Conservation (phyloP, 768 basidiomycete genomes). For the Leucogyrophana mollusca region DNA sequence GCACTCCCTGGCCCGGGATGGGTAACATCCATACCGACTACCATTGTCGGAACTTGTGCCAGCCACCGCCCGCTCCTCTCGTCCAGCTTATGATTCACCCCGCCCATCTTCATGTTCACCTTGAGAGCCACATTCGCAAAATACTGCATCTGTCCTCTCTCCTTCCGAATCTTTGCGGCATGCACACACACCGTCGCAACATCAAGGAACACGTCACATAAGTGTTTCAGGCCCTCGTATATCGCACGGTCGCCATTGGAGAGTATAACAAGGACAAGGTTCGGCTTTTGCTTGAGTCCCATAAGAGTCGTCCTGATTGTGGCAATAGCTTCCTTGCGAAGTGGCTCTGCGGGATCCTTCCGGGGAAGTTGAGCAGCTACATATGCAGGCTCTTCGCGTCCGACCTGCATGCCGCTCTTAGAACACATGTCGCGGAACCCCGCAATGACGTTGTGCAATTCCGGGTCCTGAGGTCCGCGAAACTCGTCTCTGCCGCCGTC, state of each 20-base stretch:
- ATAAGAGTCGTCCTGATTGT: constrained; percentile 42
- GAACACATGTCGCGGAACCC: constrained; percentile 66
- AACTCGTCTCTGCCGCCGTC: constrained; percentile 67
- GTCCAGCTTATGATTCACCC: constrained; percentile 49
- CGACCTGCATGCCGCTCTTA: constrained; percentile 59
- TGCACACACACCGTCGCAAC: constrained; percentile 73
- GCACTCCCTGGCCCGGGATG: constrained; percentile 78
- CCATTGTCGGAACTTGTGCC: constrained; percentile 42
- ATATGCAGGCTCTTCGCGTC: constrained; percentile 33
- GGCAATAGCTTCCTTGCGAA: constrained; percentile 47
- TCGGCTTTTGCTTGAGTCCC: constrained; percentile 38
- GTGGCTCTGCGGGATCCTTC: constrained; percentile 52
- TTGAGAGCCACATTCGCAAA: constrained; percentile 57
- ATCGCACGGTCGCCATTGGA: constrained; percentile 46
- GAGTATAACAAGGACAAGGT: constrained; percentile 45
- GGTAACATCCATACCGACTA: constrained; percentile 66
- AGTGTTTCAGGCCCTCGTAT: constrained; percentile 51
- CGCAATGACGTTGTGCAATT: constrained; percentile 41
- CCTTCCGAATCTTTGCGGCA: constrained; percentile 65
- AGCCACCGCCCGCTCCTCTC: constrained; percentile 37
- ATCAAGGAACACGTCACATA: constrained; percentile 49
- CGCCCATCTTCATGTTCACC: constrained; percentile 56
- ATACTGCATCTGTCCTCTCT: constrained; percentile 53
- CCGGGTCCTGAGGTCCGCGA: constrained; percentile 47
- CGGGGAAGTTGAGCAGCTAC: constrained; percentile 47